A percentile compares a stretch with the other conserved stretches of the same genome.
Evolutionary conservation across 257 asterid genomes (phyloP).

Genomic region (Przewalskia tangutica): DNA sequence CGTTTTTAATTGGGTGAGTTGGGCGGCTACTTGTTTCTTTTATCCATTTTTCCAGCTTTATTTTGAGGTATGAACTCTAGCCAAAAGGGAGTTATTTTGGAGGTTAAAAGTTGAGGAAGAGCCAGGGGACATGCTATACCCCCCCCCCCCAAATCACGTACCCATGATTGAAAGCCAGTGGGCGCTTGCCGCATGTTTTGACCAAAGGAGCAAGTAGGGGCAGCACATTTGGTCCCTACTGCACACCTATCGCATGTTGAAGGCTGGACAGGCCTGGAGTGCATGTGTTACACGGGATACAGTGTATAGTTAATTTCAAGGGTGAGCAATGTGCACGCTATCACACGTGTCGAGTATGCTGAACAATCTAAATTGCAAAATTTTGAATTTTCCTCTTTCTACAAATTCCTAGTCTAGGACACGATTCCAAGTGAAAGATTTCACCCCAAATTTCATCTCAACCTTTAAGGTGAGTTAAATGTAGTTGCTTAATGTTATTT

Average conservation of each 20-base stretch:
- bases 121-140: not conserved
- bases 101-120: not conserved
- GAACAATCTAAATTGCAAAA: not conserved
- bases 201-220: not conserved
- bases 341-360: not conserved
- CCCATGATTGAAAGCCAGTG: not conserved
- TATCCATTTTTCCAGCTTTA: too few species aligned
- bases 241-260: not conserved
- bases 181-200: not conserved
- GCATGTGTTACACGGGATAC: not conserved
- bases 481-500: not conserved
- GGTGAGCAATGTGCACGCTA: not conserved
- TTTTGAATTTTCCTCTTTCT: not conserved
- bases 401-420: not conserved
- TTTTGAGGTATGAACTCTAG: not conserved
- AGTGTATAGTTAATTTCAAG: not conserved
- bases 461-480: not conserved
- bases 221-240: not conserved
- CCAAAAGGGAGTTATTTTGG: not conserved
- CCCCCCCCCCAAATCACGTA: not conserved
- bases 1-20: too few species aligned
- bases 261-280: not conserved
- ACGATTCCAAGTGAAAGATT: not conserved
- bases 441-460: not conserved
- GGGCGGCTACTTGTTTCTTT: too few species aligned